Base-by-base conservation (phyloP, 306 rosid genomes). In the Begonia masoniana region DNA sequence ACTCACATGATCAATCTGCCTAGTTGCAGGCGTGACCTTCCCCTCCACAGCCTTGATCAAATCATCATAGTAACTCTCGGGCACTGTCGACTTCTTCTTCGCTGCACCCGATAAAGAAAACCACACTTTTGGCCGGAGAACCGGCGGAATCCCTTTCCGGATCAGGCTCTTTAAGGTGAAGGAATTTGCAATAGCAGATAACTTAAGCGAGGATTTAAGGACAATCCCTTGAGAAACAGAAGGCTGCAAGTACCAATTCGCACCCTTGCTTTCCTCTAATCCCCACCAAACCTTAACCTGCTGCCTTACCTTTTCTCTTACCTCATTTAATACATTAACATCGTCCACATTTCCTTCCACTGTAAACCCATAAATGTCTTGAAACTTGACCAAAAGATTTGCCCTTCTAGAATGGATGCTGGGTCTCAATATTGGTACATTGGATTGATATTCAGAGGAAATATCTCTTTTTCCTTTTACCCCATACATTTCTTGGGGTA, bases 1-100 rank as follows among this genome's bases (percentile, higher is more conserved):
- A 68, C 95, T 83, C 59, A 83, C 99, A 77, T 92, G 95, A 83
- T 92, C 99, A 50, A 92, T 92, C 84, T 92, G 99, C 65, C 93
- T 51, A 1, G 99, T 92, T 35, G 99, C 99, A 43, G 99, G 80
- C 12, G 99, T 92, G 76, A 92, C 88, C 74, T 81, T 92, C 61
- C 88, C 96, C 19, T 86, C 96, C 13, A 87, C 92, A 0, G 99
- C 99, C 67, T 75, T 83, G 1, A 71, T 65, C 70, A 92, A 59
- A 65, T 92, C 99, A 72, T 76, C 78, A 76, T 83, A 92, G 68
- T 92, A 92, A 72, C 99, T 92, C 35, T 92, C 99, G 13, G 99
- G 99, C 36, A 72, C 99, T 0, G 96, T 92, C 57, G 99, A 92
- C 72, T 83, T 86, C 82, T 92, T 92, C 93, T 92, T 92, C 5